Conservation (phyloP, 2,329 filamentous ascomycete species). For the Pseudogymnoascus sp. region DNA sequence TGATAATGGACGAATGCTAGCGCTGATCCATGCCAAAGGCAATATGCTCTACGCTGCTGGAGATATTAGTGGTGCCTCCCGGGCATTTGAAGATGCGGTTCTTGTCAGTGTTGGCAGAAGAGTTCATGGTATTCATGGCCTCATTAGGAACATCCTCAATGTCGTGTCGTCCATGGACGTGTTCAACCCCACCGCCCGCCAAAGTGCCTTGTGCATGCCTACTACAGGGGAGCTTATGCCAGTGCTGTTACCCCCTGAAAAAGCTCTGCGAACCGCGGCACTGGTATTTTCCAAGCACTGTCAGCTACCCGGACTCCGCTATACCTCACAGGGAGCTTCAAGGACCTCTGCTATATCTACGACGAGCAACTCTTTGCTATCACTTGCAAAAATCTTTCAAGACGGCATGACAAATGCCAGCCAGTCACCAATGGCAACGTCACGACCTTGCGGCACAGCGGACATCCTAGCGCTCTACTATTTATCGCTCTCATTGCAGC, state of each 20-base stretch:
- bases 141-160: slow-evolving; percentile 70
- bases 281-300: slow-evolving; percentile 72
- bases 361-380: slow-evolving; percentile 90
- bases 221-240: slow-evolving; percentile 34
- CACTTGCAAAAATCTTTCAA: slow-evolving; percentile 94
- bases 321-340: slow-evolving; percentile 61
- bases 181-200: slow-evolving; percentile 8
- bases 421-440: slow-evolving; percentile 40
- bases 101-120: slow-evolving; percentile 73
- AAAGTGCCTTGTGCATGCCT: background rate
- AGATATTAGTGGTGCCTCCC: slow-evolving; percentile 70
- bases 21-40: slow-evolving; percentile 95
- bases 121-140: slow-evolving; percentile 61
- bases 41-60: slow-evolving; percentile 93
- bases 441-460: slow-evolving; percentile 66
- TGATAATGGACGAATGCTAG: slow-evolving; percentile 87
- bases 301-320: slow-evolving; percentile 69
- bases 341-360: slow-evolving; percentile 79
- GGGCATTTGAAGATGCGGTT: slow-evolving; percentile 91
- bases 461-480: slow-evolving; percentile 96
- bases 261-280: slow-evolving; percentile 72
- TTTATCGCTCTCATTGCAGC: slow-evolving; percentile 84
- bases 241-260: slow-evolving; percentile 73
- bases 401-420: slow-evolving; percentile 80
- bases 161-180: slow-evolving; percentile 44